These are phyloP conservation scores for Terana coerulea DNA, from an alignment of 768 basidiomycete species.

Conservation along the genomic window DNA sequence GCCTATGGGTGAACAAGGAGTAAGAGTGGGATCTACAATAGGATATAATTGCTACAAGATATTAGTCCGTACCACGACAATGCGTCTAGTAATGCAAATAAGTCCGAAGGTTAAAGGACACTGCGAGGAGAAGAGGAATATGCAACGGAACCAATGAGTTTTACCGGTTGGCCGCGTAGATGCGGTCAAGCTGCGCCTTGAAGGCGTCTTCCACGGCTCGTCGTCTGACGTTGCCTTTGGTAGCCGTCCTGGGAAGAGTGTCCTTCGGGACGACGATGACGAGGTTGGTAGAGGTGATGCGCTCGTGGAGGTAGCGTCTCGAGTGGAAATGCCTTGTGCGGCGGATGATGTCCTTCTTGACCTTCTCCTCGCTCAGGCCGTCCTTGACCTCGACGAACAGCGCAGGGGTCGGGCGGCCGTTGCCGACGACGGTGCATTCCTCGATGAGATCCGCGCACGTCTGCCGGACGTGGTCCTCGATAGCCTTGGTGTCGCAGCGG, in stretches of 20 bases:
- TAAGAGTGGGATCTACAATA: too few relatives aligned
- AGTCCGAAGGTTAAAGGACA: neutral
- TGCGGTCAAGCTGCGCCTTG: slow-evolving; percentile 51
- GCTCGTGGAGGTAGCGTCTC: slow-evolving; percentile 75
- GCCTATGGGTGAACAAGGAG: too few relatives aligned
- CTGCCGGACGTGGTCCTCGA: slow-evolving; percentile 70
- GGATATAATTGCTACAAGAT: neutral
- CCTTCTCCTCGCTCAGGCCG: slow-evolving; percentile 51
- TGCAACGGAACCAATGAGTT: neutral
- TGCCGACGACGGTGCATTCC: slow-evolving; percentile 74
- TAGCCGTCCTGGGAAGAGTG: slow-evolving; percentile 70
- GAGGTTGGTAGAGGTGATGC: slow-evolving; percentile 62
- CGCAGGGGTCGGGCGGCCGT: slow-evolving; percentile 70
- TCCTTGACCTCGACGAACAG: slow-evolving; percentile 65
- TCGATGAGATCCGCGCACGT: slow-evolving; percentile 63
- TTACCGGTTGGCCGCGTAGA: slow-evolving; percentile 36
- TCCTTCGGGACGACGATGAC: slow-evolving; percentile 61
- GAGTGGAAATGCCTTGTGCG: slow-evolving; percentile 71
- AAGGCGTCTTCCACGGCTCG: slow-evolving; percentile 70
- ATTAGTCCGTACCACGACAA: neutral
- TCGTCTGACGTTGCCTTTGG: slow-evolving; percentile 79
- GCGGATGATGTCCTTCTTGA: slow-evolving; percentile 74
- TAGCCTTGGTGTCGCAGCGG: slow-evolving; percentile 77
- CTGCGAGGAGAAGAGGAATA: neutral
- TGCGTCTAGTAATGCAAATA: slow-evolving; percentile 3